Conservation (phyloP, 139 green algal species). For the Marvania coccoides region DNA sequence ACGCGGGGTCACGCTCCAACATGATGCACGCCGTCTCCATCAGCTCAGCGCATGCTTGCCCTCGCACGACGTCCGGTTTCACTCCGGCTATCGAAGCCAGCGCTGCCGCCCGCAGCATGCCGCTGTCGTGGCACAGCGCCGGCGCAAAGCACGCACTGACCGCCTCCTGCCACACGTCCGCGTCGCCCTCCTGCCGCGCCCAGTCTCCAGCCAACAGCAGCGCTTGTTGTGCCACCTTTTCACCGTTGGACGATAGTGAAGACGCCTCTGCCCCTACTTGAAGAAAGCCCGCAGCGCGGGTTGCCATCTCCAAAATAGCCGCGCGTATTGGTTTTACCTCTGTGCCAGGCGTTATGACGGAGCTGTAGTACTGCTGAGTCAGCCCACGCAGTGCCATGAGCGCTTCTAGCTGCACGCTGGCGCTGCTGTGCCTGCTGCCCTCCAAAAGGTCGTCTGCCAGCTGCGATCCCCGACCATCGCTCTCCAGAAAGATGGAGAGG, state of each 20-base stretch:
- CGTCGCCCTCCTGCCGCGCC: neutral
- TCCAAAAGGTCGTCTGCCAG: slow-evolving; percentile 11
- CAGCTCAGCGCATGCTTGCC: slow-evolving; percentile 1
- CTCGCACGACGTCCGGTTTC: slow-evolving; percentile 1
- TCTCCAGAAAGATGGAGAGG: slow-evolving; percentile 14
- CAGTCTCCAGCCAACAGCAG: slow-evolving; percentile 9
- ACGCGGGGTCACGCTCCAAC: slow-evolving; percentile 5
- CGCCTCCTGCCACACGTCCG: slow-evolving; percentile 15
- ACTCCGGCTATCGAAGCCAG: slow-evolving; percentile 12
- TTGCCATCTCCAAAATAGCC: neutral
- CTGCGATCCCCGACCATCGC: neutral
- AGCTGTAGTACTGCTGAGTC: slow-evolving; percentile 11
- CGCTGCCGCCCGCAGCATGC: slow-evolving; percentile 32
- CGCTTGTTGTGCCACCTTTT: slow-evolving; percentile 14
- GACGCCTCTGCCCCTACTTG: neutral
- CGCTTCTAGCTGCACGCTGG: slow-evolving; percentile 11
- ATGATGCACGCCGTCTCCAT: neutral
- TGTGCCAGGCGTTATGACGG: neutral
- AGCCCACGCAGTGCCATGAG: slow-evolving; percentile 20
- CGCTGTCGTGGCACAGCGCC: slow-evolving; percentile 13
- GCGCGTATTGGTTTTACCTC: too few species aligned
- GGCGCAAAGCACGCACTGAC: slow-evolving; percentile 16
- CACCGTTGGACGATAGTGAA: neutral
- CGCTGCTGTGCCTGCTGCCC: neutral
- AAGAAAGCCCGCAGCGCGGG: neutral